These are phyloP conservation scores for Tilletia setariae DNA, from an alignment of 1,284 basidiomycete species.

Conservation along the genomic window DNA sequence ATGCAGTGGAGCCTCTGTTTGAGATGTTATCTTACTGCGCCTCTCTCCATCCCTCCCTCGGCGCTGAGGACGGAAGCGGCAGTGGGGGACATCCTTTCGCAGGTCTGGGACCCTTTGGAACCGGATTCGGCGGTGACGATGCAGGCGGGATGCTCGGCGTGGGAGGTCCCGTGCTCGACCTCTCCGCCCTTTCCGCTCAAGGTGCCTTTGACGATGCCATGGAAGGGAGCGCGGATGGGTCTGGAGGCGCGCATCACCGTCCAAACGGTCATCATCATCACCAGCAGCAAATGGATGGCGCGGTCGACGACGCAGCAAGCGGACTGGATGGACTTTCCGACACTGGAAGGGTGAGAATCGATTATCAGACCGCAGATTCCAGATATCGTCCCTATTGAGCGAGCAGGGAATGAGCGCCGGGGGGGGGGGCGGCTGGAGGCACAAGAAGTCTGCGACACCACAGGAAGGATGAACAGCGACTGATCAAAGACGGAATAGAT, in stretches of 20 bases:
- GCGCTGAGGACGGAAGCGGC: constrained; percentile 59
- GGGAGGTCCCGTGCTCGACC: constrained; percentile 47
- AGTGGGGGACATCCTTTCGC: constrained; percentile 40
- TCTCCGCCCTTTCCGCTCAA: constrained; percentile 11
- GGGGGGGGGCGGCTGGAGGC: neutral
- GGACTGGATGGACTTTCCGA: constrained; percentile 64
- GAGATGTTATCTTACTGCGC: constrained; percentile 85
- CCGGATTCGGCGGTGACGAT: constrained; percentile 19
- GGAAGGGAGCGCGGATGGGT: neutral
- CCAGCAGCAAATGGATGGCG: too few species aligned
- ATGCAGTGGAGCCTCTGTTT: constrained; percentile 82
- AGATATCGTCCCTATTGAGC: constrained; percentile 82
- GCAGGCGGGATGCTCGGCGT: constrained; percentile 45
- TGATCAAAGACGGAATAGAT: neutral
- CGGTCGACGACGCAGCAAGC: constrained; percentile 61
- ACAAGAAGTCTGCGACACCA: too few species aligned
- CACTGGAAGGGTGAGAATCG: constrained; percentile 88
- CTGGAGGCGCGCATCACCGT: neutral
- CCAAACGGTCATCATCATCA: neutral
- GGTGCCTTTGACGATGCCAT: constrained; percentile 37
- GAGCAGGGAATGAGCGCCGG: neutral
- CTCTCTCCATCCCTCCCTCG: constrained; percentile 70
- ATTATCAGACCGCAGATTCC: constrained; percentile 71
- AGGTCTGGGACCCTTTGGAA: constrained; percentile 45
- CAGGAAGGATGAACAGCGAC: neutral